Conservation (phyloP, 148 eudicot genomes). For the Silene uniflora region DNA sequence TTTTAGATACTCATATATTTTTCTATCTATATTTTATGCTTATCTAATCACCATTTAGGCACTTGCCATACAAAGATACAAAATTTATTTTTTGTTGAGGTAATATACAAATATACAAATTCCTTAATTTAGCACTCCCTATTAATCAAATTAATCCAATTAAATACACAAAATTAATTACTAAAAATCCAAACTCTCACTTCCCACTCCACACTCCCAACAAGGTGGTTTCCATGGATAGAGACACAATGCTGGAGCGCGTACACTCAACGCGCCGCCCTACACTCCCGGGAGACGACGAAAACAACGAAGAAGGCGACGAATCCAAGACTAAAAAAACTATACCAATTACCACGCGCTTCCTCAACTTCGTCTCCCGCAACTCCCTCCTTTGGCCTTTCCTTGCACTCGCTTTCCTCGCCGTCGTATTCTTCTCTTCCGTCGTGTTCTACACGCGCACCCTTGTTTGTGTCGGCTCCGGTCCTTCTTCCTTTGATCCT, state of each 20-base stretch:
- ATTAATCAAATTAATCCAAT: too few relatives aligned
- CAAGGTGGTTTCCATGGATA: conserved; percentile 25
- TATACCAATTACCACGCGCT: conserved; percentile 38
- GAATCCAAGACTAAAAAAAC: conserved; percentile 70
- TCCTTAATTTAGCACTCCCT: too few relatives aligned
- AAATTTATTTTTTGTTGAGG: too few relatives aligned
- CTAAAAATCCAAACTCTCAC: too few relatives aligned
- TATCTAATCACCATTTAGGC: too few relatives aligned
- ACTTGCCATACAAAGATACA: too few relatives aligned
- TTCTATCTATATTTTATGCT: too few relatives aligned
- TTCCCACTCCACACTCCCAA: too few relatives aligned
- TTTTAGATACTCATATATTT: too few relatives aligned
- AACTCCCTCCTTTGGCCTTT: conserved; percentile 54
- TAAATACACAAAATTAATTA: too few relatives aligned
- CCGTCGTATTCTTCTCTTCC: conserved; percentile 39
- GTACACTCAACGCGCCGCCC: conserved; percentile 52
- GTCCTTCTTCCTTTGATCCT: conserved; percentile 33
- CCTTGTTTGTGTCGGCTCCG: conserved; percentile 43
- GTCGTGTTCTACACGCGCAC: conserved; percentile 45
- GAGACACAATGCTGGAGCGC: conserved; percentile 45
- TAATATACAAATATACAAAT: too few relatives aligned
- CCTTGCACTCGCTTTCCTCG: conserved; percentile 36
- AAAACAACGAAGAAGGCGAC: conserved; percentile 39
- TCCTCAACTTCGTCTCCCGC: conserved; percentile 54
- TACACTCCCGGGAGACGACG: conserved; percentile 24